Conservation (phyloP, 768 basidiomycete genomes). For the Tremella fuciformis region DNA sequence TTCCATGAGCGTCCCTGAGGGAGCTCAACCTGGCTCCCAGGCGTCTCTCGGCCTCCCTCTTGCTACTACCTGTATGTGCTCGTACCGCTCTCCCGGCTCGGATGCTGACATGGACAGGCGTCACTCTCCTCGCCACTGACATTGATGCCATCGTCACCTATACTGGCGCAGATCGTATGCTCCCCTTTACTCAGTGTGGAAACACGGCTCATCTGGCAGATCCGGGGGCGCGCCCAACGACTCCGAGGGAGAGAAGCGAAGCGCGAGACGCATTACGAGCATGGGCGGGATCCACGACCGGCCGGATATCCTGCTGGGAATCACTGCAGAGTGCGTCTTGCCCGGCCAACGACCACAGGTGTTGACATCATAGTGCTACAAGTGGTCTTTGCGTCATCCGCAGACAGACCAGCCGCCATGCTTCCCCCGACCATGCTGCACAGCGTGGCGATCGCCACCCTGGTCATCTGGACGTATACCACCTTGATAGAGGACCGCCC, state of each 20-base stretch:
- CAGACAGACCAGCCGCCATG: background rate
- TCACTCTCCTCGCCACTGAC: slow-evolving; percentile 11
- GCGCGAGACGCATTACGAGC: slow-evolving; percentile 1
- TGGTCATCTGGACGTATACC: slow-evolving; percentile 11
- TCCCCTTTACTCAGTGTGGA: background rate
- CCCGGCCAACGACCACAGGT: background rate
- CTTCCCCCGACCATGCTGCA: slow-evolving; percentile 7
- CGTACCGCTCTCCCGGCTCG: background rate
- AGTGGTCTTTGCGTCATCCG: slow-evolving; percentile 9
- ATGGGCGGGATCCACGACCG: slow-evolving; percentile 6
- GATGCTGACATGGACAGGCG: slow-evolving; percentile 4
- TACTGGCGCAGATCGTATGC: slow-evolving; percentile 5
- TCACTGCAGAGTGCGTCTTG: slow-evolving; percentile 8
- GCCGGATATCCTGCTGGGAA: slow-evolving; percentile 10
- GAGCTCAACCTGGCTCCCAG: no score
- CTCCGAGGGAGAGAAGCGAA: slow-evolving; percentile 2
- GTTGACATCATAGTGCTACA: slow-evolving; percentile 9
- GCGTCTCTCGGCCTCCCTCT: background rate
- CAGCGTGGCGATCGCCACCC: no score
- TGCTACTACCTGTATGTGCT: slow-evolving; percentile 6
- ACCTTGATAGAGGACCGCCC: slow-evolving; percentile 7
- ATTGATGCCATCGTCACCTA: slow-evolving; percentile 9
- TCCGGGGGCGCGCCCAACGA: background rate
- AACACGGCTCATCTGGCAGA: background rate
- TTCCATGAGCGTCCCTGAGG: background rate